Percentiles rank a stretch among this genome's conserved stretches.
phyloP scores from a whole-genome alignment of 2,329 filamentous ascomycete species.

The Neofusicoccum ribis region DNA sequence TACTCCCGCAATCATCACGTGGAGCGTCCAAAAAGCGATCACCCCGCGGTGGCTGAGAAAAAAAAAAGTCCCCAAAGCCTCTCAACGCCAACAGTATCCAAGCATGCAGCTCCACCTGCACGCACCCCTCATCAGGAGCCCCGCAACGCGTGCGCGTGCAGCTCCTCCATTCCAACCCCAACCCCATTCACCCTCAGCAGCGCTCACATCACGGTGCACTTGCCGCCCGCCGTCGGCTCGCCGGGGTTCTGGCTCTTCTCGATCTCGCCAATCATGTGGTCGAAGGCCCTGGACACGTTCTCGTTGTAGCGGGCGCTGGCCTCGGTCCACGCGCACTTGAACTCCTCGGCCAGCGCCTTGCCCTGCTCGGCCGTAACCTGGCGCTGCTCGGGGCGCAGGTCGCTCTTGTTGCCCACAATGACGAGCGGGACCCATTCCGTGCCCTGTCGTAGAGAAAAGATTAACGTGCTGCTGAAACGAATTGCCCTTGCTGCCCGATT shows the following conservation, averaged over 20 bases:
- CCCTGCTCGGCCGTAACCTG: slow-evolving; percentile 87
- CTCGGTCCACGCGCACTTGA: slow-evolving; percentile 92
- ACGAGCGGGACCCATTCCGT: slow-evolving; percentile 90
- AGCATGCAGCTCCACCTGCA: neutral
- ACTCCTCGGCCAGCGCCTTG: slow-evolving; percentile 78
- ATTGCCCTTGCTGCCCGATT: neutral
- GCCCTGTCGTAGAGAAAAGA: slow-evolving; percentile 58
- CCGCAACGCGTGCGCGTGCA: neutral
- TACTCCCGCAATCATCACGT: neutral
- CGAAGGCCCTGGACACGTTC: slow-evolving; percentile 90
- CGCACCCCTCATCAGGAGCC: neutral
- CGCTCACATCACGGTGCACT: slow-evolving; percentile 80
- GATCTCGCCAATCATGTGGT: slow-evolving; percentile 90
- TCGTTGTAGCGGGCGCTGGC: slow-evolving; percentile 91
- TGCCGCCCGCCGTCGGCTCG: slow-evolving; percentile 76
- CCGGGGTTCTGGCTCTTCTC: slow-evolving; percentile 91
- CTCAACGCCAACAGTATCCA: slow-evolving; percentile 10
- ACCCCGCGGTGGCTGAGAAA: neutral
- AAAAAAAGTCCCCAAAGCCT: neutral
- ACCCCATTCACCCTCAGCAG: too few relatives aligned
- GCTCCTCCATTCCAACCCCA: neutral
- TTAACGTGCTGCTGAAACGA: neutral
- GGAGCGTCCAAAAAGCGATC: neutral
- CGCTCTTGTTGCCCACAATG: slow-evolving; percentile 96
- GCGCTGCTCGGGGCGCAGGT: slow-evolving; percentile 87